A percentile compares a stretch with the other conserved stretches of the same genome.
These are phyloP conservation scores for Phylloporus arenicola DNA, from an alignment of 768 basidiomycete species.

Conservation along the genomic window DNA sequence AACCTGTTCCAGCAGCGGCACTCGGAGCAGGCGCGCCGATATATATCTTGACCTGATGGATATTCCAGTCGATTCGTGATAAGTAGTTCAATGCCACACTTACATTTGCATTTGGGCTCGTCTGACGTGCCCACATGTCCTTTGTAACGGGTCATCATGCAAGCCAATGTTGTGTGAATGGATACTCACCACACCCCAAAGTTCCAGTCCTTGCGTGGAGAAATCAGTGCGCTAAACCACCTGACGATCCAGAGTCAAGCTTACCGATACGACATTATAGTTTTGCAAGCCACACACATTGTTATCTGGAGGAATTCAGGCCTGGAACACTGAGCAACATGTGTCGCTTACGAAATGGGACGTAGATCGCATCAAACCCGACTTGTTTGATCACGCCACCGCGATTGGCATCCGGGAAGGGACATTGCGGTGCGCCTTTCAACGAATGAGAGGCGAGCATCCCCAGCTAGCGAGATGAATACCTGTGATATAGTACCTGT, in stretches of 20 bases:
- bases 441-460: neutral
- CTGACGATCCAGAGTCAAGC: constrained; percentile 13
- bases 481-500: constrained; percentile 60
- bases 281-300: constrained; percentile 42
- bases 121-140: constrained; percentile 41
- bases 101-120: constrained; percentile 39
- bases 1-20: constrained; percentile 39
- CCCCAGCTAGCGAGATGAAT: neutral
- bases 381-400: constrained; percentile 55
- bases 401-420: constrained; percentile 62
- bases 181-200: constrained; percentile 29
- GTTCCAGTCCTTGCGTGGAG: constrained; percentile 41
- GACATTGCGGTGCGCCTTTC: constrained; percentile 41
- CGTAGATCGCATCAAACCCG: constrained; percentile 67
- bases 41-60: constrained; percentile 35
- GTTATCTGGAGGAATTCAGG: constrained; percentile 31
- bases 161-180: neutral
- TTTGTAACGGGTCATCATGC: constrained; percentile 23
- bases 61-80: constrained; percentile 3
- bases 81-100: constrained; percentile 1
- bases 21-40: constrained; percentile 39
- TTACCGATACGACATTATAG: constrained; percentile 50
- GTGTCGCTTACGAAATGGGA: constrained; percentile 49
- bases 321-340: neutral
- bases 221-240: neutral